A percentile compares a stretch with the other conserved stretches of the same genome.
phyloP scores from a whole-genome alignment of 306 rosid genomes.

The Castanea crenata region DNA sequence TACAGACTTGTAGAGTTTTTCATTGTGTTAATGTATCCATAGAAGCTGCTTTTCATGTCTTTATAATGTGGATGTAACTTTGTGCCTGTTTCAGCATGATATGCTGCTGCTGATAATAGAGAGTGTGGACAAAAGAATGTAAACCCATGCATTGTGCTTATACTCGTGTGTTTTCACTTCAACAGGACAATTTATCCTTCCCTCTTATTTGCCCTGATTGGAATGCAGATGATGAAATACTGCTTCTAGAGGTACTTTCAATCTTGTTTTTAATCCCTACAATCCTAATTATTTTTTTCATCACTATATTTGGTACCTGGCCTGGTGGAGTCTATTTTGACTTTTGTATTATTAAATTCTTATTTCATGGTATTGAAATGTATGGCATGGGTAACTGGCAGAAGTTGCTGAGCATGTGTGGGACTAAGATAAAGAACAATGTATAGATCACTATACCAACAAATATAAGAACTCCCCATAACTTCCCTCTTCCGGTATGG shows the following conservation, averaged over 20 bases:
- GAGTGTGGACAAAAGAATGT: not conserved
- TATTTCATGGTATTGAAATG: slow-evolving; percentile 86
- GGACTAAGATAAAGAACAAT: slow-evolving; percentile 89
- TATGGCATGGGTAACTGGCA: slow-evolving; percentile 98
- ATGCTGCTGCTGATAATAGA: not conserved
- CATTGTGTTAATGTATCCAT: not conserved
- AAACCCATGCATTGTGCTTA: not conserved
- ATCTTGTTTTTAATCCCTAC: slow-evolving; percentile 16
- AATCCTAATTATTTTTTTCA: slow-evolving; percentile 10
- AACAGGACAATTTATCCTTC: slow-evolving; percentile 89
- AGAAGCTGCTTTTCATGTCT: not conserved
- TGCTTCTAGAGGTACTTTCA: slow-evolving; percentile 79
- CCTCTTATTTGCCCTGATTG: slow-evolving; percentile 95
- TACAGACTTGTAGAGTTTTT: not conserved
- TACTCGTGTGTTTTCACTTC: slow-evolving; percentile 27
- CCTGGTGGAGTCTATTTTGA: not conserved
- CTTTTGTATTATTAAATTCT: slow-evolving; percentile 16
- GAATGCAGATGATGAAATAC: slow-evolving; percentile 98
- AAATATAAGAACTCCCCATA: slow-evolving; percentile 71
- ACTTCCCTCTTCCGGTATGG: slow-evolving; percentile 93
- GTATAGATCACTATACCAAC: slow-evolving; percentile 82
- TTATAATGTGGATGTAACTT: not conserved
- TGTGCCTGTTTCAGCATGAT: not conserved
- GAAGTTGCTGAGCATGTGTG: slow-evolving; percentile 99
- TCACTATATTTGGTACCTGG: slow-evolving; percentile 6